Conservation (phyloP, 2,329 filamentous ascomycete genomes). For the Diaporthe capsici region DNA sequence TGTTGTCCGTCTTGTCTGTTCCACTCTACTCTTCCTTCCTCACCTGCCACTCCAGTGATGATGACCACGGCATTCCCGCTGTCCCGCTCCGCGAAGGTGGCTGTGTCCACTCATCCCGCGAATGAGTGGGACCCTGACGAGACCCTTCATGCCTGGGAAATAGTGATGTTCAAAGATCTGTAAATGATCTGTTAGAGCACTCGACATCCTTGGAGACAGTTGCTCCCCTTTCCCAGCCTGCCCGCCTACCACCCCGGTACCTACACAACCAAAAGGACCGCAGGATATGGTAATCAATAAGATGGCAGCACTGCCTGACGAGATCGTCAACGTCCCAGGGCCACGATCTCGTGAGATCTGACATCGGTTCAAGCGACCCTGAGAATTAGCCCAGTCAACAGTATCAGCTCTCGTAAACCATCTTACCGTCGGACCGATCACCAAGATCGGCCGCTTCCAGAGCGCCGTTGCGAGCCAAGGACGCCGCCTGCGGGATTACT, state of each 20-base stretch:
- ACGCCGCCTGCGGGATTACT: background rate
- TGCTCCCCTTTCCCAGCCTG: slow-evolving; percentile 7
- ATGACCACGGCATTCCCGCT: slow-evolving; percentile 27
- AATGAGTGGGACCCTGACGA: slow-evolving; percentile 12
- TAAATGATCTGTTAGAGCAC: slow-evolving; percentile 5
- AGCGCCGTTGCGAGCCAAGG: slow-evolving; percentile 6
- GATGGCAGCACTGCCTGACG: background rate
- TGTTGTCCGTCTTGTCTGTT: background rate
- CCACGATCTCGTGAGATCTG: background rate
- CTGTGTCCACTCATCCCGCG: slow-evolving; percentile 22
- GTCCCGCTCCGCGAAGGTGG: slow-evolving; percentile 18
- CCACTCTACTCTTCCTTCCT: background rate
- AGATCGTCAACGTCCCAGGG: background rate
- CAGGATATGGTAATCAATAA: background rate
- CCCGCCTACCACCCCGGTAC: background rate
- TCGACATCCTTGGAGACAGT: background rate
- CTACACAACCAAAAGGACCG: background rate
- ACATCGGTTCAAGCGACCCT: background rate
- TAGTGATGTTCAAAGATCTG: slow-evolving; percentile 16
- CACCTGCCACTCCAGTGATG: background rate
- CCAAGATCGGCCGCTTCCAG: slow-evolving; percentile 7
- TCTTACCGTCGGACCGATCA: slow-evolving; percentile 6
- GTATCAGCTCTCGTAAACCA: background rate
- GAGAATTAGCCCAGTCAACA: background rate
- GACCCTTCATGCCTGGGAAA: slow-evolving; percentile 30